phyloP scores from a whole-genome alignment of 305 asterid genomes.

The Fraxinus velutina region DNA sequence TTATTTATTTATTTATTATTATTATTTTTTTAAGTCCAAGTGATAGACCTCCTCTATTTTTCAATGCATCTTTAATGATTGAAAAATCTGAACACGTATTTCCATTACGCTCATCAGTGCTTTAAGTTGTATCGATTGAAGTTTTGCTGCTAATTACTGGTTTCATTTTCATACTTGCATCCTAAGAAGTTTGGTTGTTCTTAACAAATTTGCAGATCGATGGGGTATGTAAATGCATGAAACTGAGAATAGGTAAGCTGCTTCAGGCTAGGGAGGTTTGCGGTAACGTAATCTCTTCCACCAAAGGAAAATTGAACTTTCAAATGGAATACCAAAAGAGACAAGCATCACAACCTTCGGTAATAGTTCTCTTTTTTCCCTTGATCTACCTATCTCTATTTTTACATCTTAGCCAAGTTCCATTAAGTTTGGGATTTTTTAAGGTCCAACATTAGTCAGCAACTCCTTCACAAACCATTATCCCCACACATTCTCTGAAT shows the following conservation, averaged over 20 bases:
- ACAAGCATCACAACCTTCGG: conserved; percentile 65
- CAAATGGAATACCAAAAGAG: conserved; percentile 54
- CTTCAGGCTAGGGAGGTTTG: conserved; percentile 68
- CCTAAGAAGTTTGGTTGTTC: not conserved
- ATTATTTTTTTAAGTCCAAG: not conserved
- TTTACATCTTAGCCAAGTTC: not conserved
- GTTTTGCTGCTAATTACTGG: conserved; percentile 11
- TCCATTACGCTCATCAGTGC: not conserved
- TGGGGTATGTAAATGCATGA: conserved; percentile 21
- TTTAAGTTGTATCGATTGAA: not conserved
- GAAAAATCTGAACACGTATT: not conserved
- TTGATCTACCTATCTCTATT: not conserved
- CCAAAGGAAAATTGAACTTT: conserved; percentile 58
- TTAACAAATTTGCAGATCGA: conserved; percentile 37
- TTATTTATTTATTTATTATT: not conserved
- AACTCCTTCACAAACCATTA: not conserved
- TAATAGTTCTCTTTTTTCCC: conserved; percentile 20
- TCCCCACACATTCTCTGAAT: not conserved
- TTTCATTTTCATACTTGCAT: not conserved
- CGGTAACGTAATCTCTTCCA: conserved; percentile 50
- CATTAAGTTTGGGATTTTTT: conserved; percentile 3
- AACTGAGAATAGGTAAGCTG: conserved; percentile 37
- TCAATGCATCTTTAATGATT: not conserved
- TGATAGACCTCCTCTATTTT: not conserved
- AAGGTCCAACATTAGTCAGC: not conserved